Evolutionary conservation across 148 eudicot species (phyloP), one percentile per base, ranked within the genome.

Genomic region (Camellia japonica): DNA sequence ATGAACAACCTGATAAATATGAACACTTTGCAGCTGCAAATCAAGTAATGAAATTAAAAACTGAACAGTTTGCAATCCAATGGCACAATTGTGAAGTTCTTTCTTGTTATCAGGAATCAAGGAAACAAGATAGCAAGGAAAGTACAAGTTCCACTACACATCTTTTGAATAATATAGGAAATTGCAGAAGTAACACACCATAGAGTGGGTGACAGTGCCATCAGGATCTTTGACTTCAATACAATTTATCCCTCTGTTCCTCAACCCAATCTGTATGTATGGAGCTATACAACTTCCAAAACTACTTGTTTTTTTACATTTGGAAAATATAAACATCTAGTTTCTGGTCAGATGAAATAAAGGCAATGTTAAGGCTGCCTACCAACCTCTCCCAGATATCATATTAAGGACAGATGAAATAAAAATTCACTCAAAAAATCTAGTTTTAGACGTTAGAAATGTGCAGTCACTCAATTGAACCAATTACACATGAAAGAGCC

Each of bases 1-100:
- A 70, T 49, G 11, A 62, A 49, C 43, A 58, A 83, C 58, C 52
- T 58, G 7, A 59, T 49, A n/a, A 69, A 58, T 55, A 75, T 9
- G 11, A 67, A 61, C 30, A 75, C 19, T 67, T n/a, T 43, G 44
- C 55, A 74, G 19, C 68, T 15, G 19, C 54, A 63, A 23, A 44
- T 20, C 0, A 18, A 47, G 12, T 55, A 77, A 77, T 11, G 30
- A n/a, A 46, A 46, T 70, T 30, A 15, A 62, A 66, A 49, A 49
- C 72, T 65, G 14, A 77, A 51, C 62, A 51, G 30, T 61, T 47
- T 20, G 56, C 72, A 49, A 65, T 11, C 46, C 71, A 51, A 30
- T 18, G 18, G 71, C 79, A 64, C 51, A 64, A 15, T 23, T 6
- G 51, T 52, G 8, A 47, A 19, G 30, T 16, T 16, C 13, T 63